phyloP scores from a whole-genome alignment of 257 asterid species.

The Solanum rostratum region DNA sequence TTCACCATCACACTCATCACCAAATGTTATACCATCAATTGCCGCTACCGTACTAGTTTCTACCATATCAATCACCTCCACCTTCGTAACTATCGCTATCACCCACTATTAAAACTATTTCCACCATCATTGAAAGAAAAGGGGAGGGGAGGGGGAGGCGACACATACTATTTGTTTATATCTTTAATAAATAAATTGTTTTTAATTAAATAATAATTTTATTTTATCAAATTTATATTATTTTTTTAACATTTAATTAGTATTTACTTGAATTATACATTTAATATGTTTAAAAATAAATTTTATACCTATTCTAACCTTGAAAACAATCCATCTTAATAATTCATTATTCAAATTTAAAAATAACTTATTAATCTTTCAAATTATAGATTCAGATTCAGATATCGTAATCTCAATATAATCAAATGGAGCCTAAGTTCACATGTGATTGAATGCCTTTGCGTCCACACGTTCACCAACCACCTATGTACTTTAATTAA shows the following conservation, averaged over 20 bases:
- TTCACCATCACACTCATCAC: not conserved
- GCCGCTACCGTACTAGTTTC: fast-evolving
- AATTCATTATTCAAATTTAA: no score
- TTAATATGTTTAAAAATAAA: not conserved
- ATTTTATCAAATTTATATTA: no score
- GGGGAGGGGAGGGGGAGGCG: no score
- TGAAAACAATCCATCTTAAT: no score
- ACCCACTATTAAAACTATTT: no score
- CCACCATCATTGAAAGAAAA: not conserved
- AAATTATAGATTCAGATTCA: not conserved
- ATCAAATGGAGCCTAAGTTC: not conserved
- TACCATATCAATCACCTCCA: not conserved
- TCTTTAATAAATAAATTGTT: not conserved
- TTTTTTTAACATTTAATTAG: not conserved
- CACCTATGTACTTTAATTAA: not conserved
- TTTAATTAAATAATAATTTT: not conserved
- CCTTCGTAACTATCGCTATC: not conserved
- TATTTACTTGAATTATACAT: not conserved
- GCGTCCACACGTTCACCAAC: not conserved
- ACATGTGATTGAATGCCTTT: not conserved
- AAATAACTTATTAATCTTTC: not conserved
- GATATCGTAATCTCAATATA: not conserved
- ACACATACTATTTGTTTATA: not conserved
- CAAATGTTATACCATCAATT: not conserved
- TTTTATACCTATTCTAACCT: not conserved